A percentile compares a stretch with the other conserved stretches of the same genome.
These are phyloP conservation scores for Tetrahymena malaccensis DNA, from an alignment of 73 alveolate genomes.

Conservation along the genomic window DNA sequence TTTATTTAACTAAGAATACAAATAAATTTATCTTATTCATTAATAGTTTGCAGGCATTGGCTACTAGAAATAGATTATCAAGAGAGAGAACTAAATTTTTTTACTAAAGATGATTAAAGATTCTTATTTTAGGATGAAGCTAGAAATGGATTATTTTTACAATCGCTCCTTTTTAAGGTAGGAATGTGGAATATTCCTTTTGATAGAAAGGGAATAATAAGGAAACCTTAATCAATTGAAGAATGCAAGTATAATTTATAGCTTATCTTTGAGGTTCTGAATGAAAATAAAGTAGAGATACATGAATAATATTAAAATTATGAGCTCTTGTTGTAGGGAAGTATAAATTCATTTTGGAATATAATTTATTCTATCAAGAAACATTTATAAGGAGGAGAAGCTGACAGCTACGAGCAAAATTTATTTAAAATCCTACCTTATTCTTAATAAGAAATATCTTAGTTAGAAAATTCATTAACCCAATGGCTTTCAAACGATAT, in stretches of 20 bases:
- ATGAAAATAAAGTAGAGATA: neutral
- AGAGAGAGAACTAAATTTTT: neutral
- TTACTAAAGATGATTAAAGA: neutral
- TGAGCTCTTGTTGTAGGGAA: neutral
- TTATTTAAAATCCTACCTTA: neutral
- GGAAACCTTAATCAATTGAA: neutral
- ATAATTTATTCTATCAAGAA: neutral
- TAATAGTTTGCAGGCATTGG: neutral
- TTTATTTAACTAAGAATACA: too few relatives aligned
- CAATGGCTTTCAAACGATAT: neutral
- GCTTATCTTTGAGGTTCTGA: neutral
- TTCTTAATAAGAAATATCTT: neutral
- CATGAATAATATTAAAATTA: neutral
- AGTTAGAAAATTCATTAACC: neutral
- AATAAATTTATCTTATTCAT: neutral
- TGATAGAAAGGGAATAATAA: neutral
- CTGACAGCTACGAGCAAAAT: neutral
- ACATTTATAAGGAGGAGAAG: neutral
- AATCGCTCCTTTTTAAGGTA: neutral
- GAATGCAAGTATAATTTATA: neutral
- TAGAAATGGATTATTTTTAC: neutral
- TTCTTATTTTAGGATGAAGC: neutral
- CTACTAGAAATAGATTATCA: neutral
- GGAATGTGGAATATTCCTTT: neutral
- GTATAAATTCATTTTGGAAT: neutral